Conservation (phyloP, 176 grass and related monocot species). For the Elaeis guineensis region DNA sequence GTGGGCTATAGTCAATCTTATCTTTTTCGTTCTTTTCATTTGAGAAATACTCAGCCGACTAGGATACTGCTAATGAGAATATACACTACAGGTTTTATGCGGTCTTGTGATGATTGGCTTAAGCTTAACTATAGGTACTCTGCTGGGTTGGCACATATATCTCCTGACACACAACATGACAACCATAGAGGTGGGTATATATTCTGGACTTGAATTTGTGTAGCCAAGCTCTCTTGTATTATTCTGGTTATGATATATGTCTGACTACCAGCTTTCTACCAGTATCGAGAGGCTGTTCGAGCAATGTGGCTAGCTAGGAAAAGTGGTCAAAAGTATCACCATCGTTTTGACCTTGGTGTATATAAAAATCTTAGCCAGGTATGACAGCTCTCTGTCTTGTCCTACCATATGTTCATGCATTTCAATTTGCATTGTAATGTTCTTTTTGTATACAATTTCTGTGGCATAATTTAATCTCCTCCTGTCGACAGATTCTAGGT, state of each 20-base stretch:
- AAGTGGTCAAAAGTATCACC: slow-evolving; percentile 80
- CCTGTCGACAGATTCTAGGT: slow-evolving; percentile 57
- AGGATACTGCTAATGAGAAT: too few relatives aligned
- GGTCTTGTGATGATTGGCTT: slow-evolving; percentile 50
- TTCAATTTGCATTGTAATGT: background rate
- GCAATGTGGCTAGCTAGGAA: slow-evolving; percentile 92
- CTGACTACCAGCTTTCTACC: background rate
- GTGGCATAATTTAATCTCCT: background rate
- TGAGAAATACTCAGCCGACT: too few relatives aligned
- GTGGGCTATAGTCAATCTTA: background rate
- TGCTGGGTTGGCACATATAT: slow-evolving; percentile 90
- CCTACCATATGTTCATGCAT: background rate
- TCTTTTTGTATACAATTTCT: background rate
- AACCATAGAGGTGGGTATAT: slow-evolving; percentile 73
- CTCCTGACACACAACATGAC: slow-evolving; percentile 82
- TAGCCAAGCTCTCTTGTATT: background rate
- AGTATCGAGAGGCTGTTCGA: slow-evolving; percentile 66
- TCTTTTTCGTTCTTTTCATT: background rate
- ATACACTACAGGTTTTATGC: slow-evolving; percentile 42
- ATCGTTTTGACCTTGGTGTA: slow-evolving; percentile 65
- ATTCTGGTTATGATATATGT: slow-evolving; percentile 6
- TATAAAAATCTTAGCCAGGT: slow-evolving; percentile 78
- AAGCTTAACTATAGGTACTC: slow-evolving; percentile 64
- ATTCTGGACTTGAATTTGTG: background rate
- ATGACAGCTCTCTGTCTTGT: background rate